Evolutionary conservation across 2,329 filamentous ascomycete species (phyloP).

Genomic region (Hypoxylon sp.): DNA sequence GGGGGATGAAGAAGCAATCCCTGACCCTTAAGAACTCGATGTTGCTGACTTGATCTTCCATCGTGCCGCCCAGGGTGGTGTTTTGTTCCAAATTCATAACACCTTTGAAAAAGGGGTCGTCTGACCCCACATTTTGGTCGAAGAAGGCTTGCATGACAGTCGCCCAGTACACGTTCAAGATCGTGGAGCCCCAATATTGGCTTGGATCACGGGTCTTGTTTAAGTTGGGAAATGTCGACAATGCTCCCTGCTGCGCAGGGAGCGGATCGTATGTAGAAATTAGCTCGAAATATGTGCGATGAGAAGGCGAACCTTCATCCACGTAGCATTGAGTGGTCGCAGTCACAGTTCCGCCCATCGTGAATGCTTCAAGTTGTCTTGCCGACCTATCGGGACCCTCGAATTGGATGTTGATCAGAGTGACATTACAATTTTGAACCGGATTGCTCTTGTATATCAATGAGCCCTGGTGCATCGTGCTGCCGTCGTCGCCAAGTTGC

Average conservation of each 20-base stretch:
- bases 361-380: conserved; percentile 14
- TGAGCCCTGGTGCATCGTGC: conserved; percentile 17
- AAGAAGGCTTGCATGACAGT: conserved; percentile 28
- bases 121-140: conserved; percentile 13
- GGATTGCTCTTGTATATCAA: conserved; percentile 29
- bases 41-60: conserved; percentile 18
- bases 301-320: conserved; percentile 5
- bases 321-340: conserved; percentile 26
- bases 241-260: background rate
- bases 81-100: conserved; percentile 15
- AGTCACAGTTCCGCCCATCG: conserved; percentile 25
- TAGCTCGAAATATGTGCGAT: conserved; percentile 25
- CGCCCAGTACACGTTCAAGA: conserved; percentile 31
- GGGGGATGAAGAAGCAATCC: conserved; percentile 25
- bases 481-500: conserved; percentile 17
- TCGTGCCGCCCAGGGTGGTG: background rate
- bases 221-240: conserved; percentile 16
- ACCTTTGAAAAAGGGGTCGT: conserved; percentile 21
- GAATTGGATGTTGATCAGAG: conserved; percentile 21
- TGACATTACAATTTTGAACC: conserved; percentile 28
- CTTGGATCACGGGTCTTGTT: conserved; percentile 15
- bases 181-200: conserved; percentile 27
- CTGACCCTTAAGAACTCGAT: conserved; percentile 21
- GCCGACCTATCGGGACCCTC: conserved; percentile 24
- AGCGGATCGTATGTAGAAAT: conserved; percentile 26